These are phyloP conservation scores for Funneliformis caledonium DNA, from an alignment of 371 early-diverging fungal species.

Conservation along the genomic window DNA sequence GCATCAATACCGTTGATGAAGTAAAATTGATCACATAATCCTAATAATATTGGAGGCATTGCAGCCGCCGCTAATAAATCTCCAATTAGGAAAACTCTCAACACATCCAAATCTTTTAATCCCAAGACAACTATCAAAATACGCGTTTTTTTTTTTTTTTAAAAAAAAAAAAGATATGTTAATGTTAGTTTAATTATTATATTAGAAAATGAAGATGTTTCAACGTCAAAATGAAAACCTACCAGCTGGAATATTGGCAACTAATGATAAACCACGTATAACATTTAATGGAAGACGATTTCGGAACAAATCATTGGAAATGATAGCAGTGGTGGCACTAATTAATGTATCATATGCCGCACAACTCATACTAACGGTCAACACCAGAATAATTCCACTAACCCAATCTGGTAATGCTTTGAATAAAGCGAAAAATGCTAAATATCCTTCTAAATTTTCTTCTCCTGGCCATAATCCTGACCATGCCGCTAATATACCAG, in stretches of 20 bases:
- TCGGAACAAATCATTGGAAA: slow-evolving; percentile 32
- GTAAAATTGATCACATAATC: slow-evolving; percentile 13
- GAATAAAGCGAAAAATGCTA: slow-evolving; percentile 28
- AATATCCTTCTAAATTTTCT: not conserved
- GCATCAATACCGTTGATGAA: slow-evolving; percentile 25
- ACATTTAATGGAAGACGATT: slow-evolving; percentile 20
- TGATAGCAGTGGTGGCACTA: slow-evolving; percentile 16
- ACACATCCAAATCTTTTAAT: slow-evolving; percentile 28
- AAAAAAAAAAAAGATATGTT: not conserved
- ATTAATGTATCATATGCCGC: slow-evolving; percentile 32
- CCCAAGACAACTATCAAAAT: slow-evolving; percentile 17
- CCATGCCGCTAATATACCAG: slow-evolving; percentile 30
- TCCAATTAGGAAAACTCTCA: slow-evolving; percentile 34
- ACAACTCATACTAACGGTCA: slow-evolving; percentile 22
- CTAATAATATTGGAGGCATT: slow-evolving; percentile 38
- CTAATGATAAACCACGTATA: not conserved
- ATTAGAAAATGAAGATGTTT: not conserved
- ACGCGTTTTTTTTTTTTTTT: not conserved
- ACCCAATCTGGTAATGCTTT: slow-evolving; percentile 31
- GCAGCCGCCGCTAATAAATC: slow-evolving; percentile 37
- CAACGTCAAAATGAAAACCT: not conserved
- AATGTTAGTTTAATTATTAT: not conserved
- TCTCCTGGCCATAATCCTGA: not conserved
- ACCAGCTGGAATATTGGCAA: slow-evolving; percentile 35
- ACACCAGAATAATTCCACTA: not conserved